Conservation (phyloP, 331 rosid species). For the Erythrophleum ivorense region DNA sequence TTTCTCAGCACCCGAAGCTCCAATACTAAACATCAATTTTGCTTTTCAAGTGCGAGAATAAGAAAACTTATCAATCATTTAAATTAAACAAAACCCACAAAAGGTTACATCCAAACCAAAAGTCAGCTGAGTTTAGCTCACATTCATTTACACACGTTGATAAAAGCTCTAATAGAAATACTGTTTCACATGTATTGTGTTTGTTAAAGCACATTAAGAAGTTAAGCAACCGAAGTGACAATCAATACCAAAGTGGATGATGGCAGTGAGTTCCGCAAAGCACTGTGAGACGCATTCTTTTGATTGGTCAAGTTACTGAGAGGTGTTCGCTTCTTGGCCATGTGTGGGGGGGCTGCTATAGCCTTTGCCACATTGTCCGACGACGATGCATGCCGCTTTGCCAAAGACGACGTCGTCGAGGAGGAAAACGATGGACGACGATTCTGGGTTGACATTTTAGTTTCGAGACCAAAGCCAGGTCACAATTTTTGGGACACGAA, state of each 20-base stretch:
- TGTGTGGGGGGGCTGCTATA: constrained; percentile 43
- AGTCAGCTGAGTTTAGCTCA: neutral
- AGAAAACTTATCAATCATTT: neutral
- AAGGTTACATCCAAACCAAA: neutral
- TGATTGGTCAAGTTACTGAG: constrained; percentile 84
- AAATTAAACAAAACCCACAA: neutral
- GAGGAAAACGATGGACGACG: constrained; percentile 84
- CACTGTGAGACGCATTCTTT: constrained; percentile 43
- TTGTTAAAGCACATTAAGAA: neutral
- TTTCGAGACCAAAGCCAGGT: constrained; percentile 40
- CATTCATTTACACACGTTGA: neutral
- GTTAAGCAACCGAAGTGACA: neutral
- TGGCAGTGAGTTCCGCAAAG: constrained; percentile 49
- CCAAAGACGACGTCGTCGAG: constrained; percentile 77
- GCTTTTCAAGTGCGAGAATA: neutral
- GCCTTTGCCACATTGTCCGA: constrained; percentile 54
- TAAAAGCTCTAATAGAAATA: neutral
- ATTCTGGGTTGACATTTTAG: constrained; percentile 62
- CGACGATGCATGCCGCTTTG: constrained; percentile 69
- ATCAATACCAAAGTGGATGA: constrained; percentile 58
- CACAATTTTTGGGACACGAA: neutral
- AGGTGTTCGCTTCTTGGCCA: constrained; percentile 91
- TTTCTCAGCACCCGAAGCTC: constrained; percentile 1
- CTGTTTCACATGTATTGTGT: neutral
- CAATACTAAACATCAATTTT: neutral